Evolutionary conservation across 768 basidiomycete species (phyloP).

Genomic region (Dictyophora rubrovolvata): DNA sequence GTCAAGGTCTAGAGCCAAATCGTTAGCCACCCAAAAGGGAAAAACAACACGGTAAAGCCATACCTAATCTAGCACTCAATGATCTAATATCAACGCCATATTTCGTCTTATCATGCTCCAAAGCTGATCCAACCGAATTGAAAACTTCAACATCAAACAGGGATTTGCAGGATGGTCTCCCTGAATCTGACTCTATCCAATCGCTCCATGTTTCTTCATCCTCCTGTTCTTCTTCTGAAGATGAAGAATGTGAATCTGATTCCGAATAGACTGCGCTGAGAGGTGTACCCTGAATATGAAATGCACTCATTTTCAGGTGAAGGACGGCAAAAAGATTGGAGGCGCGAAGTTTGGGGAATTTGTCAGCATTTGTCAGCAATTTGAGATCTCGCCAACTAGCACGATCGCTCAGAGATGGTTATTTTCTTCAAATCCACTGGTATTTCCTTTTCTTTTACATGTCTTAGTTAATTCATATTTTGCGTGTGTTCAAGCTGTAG

Average conservation of each 20-base stretch:
- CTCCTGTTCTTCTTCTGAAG: slow-evolving; percentile 17
- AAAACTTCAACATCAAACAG: slow-evolving; percentile 65
- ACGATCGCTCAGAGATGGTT: slow-evolving; percentile 33
- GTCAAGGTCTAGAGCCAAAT: slow-evolving; percentile 47
- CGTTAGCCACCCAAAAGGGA: neutral
- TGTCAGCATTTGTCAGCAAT: neutral
- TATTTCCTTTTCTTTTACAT: slow-evolving; percentile 12
- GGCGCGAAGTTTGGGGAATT: neutral
- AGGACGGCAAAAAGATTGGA: neutral
- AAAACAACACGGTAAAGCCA: slow-evolving; percentile 17
- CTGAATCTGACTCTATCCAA: slow-evolving; percentile 61
- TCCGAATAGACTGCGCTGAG: neutral
- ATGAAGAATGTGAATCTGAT: slow-evolving; percentile 7
- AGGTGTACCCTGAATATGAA: slow-evolving; percentile 2
- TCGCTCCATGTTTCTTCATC: slow-evolving; percentile 69
- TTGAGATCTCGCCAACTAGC: neutral
- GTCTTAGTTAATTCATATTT: neutral
- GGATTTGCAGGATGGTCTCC: slow-evolving; percentile 46
- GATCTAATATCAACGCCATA: slow-evolving; percentile 57
- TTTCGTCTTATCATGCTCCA: slow-evolving; percentile 48
- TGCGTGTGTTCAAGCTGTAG: slow-evolving; percentile 29
- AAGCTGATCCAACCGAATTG: slow-evolving; percentile 44
- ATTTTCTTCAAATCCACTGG: slow-evolving; percentile 53
- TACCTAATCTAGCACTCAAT: slow-evolving; percentile 44
- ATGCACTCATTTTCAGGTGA: neutral